These are phyloP conservation scores for Triticum turgidum DNA, from an alignment of 176 grass and related monocot genomes.

Conservation along the genomic window DNA sequence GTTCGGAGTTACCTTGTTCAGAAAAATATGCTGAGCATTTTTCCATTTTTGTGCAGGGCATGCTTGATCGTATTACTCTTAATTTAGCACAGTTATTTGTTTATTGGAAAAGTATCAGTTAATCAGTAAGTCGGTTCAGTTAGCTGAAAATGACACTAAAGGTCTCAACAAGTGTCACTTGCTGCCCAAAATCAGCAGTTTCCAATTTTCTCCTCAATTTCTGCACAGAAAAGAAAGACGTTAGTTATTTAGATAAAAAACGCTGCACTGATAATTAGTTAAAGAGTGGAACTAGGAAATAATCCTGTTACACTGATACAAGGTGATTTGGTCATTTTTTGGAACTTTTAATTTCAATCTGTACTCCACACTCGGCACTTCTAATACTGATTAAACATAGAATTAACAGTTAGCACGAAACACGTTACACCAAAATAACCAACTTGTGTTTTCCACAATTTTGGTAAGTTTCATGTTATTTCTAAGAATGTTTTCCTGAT, in stretches of 20 bases:
- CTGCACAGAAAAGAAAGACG: too few relatives aligned
- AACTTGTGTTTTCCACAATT: neutral
- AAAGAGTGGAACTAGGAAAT: neutral
- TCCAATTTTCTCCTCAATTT: neutral
- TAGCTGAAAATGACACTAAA: neutral
- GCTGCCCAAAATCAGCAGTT: neutral
- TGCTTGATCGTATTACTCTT: neutral
- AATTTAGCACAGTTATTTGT: neutral
- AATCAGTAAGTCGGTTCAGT: neutral
- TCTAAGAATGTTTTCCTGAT: neutral
- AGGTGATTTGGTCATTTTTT: neutral
- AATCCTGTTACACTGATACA: neutral
- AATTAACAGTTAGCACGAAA: neutral
- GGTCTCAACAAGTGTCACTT: neutral
- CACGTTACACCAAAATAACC: neutral
- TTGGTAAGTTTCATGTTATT: neutral
- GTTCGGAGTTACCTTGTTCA: neutral
- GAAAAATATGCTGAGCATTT: neutral
- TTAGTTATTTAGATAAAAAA: too few relatives aligned
- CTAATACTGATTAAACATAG: too few relatives aligned
- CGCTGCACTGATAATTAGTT: too few relatives aligned
- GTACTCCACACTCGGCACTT: neutral
- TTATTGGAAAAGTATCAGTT: neutral
- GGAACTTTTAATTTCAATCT: neutral
- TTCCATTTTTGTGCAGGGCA: neutral